A percentile compares a stretch with the other conserved stretches of the same genome.
Conservation (phyloP, 805 yeast species). For the Clavispora santaluciae region DNA sequence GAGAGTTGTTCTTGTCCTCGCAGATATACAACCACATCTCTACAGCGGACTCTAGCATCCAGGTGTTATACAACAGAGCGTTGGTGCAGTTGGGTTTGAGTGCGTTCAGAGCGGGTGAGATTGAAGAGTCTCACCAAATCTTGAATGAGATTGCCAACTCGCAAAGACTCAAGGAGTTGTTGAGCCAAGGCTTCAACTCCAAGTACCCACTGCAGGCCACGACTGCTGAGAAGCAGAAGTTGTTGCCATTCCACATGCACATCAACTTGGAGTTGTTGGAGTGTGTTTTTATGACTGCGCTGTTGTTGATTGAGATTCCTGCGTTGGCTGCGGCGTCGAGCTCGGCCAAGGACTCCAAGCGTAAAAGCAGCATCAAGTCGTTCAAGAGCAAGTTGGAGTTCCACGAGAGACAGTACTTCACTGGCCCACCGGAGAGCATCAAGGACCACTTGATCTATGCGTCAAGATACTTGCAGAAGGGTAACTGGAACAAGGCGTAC, state of each 20-base stretch:
- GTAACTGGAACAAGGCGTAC: constrained; percentile 82
- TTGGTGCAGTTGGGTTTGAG: constrained; percentile 92
- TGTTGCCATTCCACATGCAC: constrained; percentile 97
- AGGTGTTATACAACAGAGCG: constrained; percentile 91
- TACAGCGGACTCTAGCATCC: constrained; percentile 78
- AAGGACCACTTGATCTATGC: constrained; percentile 92
- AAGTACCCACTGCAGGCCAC: constrained; percentile 57
- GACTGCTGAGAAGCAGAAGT: constrained; percentile 66
- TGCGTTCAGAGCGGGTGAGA: constrained; percentile 87
- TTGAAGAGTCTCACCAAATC: constrained; percentile 80
- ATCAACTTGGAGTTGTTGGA: constrained; percentile 93
- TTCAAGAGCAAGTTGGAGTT: constrained; percentile 88
- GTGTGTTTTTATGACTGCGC: constrained; percentile 86
- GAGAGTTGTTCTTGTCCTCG: constrained; percentile 82
- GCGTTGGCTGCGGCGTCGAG: constrained; percentile 56
- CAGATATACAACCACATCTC: constrained; percentile 81
- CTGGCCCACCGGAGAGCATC: constrained; percentile 96
- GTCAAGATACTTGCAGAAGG: constrained; percentile 79
- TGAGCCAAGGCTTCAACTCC: constrained; percentile 81
- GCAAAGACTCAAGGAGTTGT: constrained; percentile 80
- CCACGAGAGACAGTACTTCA: constrained; percentile 90
- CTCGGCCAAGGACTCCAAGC: constrained; percentile 53
- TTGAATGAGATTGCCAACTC: constrained; percentile 85
- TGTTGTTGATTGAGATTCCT: constrained; percentile 89
- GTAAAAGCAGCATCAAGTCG: constrained; percentile 62